A percentile compares a stretch with the other conserved stretches of the same genome.
Conservation (phyloP, 139 green algal species). For the Diplosphaera chodatii region DNA sequence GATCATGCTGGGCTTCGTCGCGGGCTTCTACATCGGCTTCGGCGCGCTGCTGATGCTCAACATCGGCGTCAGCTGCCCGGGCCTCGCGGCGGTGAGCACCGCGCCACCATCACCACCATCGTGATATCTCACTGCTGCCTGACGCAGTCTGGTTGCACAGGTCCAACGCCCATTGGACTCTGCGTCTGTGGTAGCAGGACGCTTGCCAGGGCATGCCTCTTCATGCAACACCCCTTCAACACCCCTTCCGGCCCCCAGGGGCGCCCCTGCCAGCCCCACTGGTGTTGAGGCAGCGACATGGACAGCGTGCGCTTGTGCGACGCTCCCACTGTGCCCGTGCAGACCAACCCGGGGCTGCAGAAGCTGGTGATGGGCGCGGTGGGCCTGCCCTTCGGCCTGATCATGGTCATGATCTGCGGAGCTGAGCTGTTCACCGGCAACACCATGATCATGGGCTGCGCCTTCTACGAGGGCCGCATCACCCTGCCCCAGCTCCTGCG, state of each 20-base stretch:
- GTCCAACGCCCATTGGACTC: too few species aligned
- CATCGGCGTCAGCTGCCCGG: constrained; percentile 48
- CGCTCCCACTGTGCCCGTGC: not conserved
- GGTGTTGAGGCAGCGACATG: too few species aligned
- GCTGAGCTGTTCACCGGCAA: constrained; percentile 87
- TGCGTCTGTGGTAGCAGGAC: too few species aligned
- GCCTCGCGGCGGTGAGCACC: constrained; percentile 34
- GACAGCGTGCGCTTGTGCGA: too few species aligned
- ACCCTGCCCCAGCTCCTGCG: constrained; percentile 36
- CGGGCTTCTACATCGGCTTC: constrained; percentile 63
- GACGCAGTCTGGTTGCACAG: too few species aligned
- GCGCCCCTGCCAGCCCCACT: too few species aligned
- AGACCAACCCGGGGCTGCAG: constrained; percentile 34
- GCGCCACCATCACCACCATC: too few species aligned
- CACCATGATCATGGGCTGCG: constrained; percentile 56
- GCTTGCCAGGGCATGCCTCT: too few species aligned
- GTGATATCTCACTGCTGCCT: too few species aligned
- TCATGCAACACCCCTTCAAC: too few species aligned
- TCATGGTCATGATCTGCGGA: constrained; percentile 58
- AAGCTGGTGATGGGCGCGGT: constrained; percentile 40
- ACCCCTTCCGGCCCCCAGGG: too few species aligned
- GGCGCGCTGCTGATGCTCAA: constrained; percentile 56
- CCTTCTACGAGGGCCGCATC: constrained; percentile 43
- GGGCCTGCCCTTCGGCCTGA: constrained; percentile 65
- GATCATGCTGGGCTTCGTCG: constrained; percentile 46